phyloP scores from a whole-genome alignment of 805 yeast genomes.

The Wickerhamiella spandovensis region DNA sequence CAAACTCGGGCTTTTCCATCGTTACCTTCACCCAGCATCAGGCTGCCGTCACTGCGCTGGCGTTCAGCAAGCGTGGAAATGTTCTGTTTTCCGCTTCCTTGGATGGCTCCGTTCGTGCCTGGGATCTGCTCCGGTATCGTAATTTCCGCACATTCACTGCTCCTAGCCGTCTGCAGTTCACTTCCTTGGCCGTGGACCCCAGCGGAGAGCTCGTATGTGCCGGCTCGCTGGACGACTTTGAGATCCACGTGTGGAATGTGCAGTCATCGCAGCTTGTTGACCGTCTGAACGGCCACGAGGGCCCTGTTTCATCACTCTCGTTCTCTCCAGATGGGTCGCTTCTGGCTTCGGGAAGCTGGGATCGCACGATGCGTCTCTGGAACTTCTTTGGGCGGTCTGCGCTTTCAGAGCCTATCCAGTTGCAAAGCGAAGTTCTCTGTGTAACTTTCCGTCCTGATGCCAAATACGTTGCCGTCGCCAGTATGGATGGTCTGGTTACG shows the following conservation, averaged over 20 bases:
- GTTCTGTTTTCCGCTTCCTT: slow-evolving; percentile 82
- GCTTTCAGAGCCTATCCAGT: slow-evolving; percentile 80
- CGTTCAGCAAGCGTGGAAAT: slow-evolving; percentile 79
- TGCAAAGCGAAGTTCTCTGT: slow-evolving; percentile 70
- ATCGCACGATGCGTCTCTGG: slow-evolving; percentile 88
- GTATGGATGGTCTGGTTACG: slow-evolving; percentile 76
- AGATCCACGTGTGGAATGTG: slow-evolving; percentile 92
- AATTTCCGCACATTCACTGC: slow-evolving; percentile 93
- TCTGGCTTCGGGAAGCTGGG: slow-evolving; percentile 93
- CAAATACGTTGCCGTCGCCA: slow-evolving; percentile 75
- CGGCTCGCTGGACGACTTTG: slow-evolving; percentile 80
- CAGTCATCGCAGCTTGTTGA: slow-evolving; percentile 90
- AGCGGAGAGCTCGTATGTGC: slow-evolving; percentile 96
- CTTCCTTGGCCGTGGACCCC: slow-evolving; percentile 85
- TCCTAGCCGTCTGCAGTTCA: slow-evolving; percentile 74
- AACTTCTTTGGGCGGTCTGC: slow-evolving; percentile 77
- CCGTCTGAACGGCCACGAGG: slow-evolving; percentile 83
- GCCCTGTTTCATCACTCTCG: slow-evolving; percentile 79
- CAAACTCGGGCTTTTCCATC: slow-evolving; percentile 79
- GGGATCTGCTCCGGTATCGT: slow-evolving; percentile 87
- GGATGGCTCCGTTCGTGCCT: slow-evolving; percentile 95
- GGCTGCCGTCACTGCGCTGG: slow-evolving; percentile 75
- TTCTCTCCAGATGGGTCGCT: slow-evolving; percentile 71
- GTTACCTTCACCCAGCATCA: slow-evolving; percentile 87
- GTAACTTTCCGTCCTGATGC: slow-evolving; percentile 85